These are phyloP conservation scores for Apiospora pterosperma DNA, from an alignment of 2,329 filamentous ascomycete species.

Conservation along the genomic window DNA sequence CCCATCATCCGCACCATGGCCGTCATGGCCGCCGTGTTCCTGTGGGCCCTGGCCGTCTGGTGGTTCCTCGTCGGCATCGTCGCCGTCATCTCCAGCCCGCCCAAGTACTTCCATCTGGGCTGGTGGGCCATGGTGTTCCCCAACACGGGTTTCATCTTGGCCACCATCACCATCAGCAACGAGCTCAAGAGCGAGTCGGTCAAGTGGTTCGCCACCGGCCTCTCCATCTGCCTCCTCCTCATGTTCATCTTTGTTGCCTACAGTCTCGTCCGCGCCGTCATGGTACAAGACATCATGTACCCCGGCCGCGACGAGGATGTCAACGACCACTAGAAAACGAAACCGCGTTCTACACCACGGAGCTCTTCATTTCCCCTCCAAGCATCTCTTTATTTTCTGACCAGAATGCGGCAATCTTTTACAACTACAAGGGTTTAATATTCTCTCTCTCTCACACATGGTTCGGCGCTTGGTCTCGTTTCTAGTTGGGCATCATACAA, in stretches of 20 bases:
- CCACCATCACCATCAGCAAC: conserved; percentile 51
- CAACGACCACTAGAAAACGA: conserved; percentile 35
- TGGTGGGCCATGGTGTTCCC: conserved; percentile 66
- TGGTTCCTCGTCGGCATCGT: conserved; percentile 51
- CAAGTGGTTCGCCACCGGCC: conserved; percentile 44
- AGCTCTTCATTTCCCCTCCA: background rate
- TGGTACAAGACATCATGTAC: conserved; percentile 53
- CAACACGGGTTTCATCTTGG: conserved; percentile 57
- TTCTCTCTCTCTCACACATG: background rate
- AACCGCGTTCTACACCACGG: background rate
- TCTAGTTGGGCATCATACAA: background rate
- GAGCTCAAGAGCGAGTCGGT: conserved; percentile 42
- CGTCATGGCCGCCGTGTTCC: conserved; percentile 47
- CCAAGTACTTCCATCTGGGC: conserved; percentile 54
- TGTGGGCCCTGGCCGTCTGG: conserved; percentile 63
- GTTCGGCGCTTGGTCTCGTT: background rate
- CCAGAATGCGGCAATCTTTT: background rate
- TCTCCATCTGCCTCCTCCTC: conserved; percentile 43
- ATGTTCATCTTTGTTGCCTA: conserved; percentile 42
- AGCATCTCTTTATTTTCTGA: background rate
- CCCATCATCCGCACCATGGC: conserved; percentile 43
- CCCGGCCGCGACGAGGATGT: conserved; percentile 53
- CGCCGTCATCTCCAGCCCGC: conserved; percentile 33
- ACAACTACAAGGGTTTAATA: background rate
- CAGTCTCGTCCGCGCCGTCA: conserved; percentile 42